Base-by-base conservation (phyloP, 192 early-diverging fungal species). In the Rhizophagus clarus region DNA sequence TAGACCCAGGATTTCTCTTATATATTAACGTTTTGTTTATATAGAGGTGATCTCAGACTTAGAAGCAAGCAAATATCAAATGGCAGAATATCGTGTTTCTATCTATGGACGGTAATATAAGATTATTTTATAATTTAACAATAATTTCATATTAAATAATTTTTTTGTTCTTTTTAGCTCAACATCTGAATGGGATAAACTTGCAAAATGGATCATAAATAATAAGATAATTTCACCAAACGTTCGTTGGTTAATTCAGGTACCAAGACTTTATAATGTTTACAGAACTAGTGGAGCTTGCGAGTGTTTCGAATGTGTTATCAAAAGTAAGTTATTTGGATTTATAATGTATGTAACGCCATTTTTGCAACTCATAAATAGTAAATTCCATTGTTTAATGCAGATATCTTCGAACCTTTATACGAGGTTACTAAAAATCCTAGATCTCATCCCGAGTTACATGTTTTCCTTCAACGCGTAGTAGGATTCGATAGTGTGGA, bases 401-500 rank as follows among this genome's bases (percentile, higher is more conserved):
- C 72, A 91, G 90, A 97, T 82, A 85, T 97, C 34, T 98, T 93
- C 80, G 90, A 92, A 67, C 97, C 97, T 42, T 84, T 98, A 26
- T 98, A 95, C 77, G 96, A 97, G 79, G 97, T 96, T 2, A 96
- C 97, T 4, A 80, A 87, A 64, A 93, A 98, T 77, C 97, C 97
- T 0, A 68, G 83, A n/a, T 87, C 86, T 11, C 94, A 98, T 82
- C 97, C 97, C 20, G 93, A 97, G 80, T 86, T 98, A 29, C 95
- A 97, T 83, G 84, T 98, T 14, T 97, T 98, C 75, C 84, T 98
- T 72, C 95, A 98, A 83, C 92, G 96, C 26, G 97, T 98, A 0
- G 88, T 98, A 73, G 97, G 96, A 11, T 96, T 98, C 76, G 97
- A 98, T 80, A 90, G 89, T 42, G 97, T 98, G 0, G 97, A 98